phyloP scores from a whole-genome alignment of 176 grass and related monocot species.

The Phyllostachys edulis region DNA sequence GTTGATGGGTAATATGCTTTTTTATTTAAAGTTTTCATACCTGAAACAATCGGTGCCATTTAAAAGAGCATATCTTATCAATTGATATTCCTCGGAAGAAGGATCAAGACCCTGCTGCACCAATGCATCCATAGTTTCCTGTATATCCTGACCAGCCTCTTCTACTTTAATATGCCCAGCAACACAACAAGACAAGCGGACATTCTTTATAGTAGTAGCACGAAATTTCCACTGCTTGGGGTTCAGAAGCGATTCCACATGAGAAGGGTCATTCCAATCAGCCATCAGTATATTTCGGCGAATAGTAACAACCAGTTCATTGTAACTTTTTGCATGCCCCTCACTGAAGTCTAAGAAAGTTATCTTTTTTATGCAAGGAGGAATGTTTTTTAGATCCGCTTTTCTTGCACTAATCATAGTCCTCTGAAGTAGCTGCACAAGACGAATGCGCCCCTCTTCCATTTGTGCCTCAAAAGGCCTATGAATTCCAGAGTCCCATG shows the following conservation, averaged over 20 bases:
- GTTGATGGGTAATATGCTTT: slow-evolving; percentile 6
- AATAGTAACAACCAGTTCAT: slow-evolving; percentile 87
- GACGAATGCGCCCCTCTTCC: slow-evolving; percentile 67
- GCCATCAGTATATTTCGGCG: slow-evolving; percentile 95
- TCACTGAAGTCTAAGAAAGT: slow-evolving; percentile 81
- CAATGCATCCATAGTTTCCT: slow-evolving; percentile 90
- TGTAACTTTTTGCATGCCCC: slow-evolving; percentile 83
- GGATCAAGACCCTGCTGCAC: slow-evolving; percentile 72
- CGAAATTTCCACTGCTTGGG: slow-evolving; percentile 97
- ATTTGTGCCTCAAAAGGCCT: slow-evolving; percentile 82
- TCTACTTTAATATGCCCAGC: slow-evolving; percentile 92
- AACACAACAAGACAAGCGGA: slow-evolving; percentile 90
- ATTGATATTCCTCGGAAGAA: slow-evolving; percentile 72
- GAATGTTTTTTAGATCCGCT: slow-evolving; percentile 83
- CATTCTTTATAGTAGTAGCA: slow-evolving; percentile 82
- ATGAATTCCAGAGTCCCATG: slow-evolving; percentile 77
- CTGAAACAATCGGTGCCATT: slow-evolving; percentile 75
- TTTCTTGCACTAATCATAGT: slow-evolving; percentile 97
- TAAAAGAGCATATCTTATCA: slow-evolving; percentile 76
- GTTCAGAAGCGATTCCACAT: slow-evolving; percentile 95
- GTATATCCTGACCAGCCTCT: slow-evolving; percentile 91
- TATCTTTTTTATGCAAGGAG: slow-evolving; percentile 83
- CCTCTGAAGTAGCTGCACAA: slow-evolving; percentile 76
- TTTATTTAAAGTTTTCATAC: slow-evolving; percentile 40
- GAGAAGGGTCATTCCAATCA: slow-evolving; percentile 99